phyloP scores from a whole-genome alignment of 192 early-diverging fungal species.

The Mortierella antarctica region DNA sequence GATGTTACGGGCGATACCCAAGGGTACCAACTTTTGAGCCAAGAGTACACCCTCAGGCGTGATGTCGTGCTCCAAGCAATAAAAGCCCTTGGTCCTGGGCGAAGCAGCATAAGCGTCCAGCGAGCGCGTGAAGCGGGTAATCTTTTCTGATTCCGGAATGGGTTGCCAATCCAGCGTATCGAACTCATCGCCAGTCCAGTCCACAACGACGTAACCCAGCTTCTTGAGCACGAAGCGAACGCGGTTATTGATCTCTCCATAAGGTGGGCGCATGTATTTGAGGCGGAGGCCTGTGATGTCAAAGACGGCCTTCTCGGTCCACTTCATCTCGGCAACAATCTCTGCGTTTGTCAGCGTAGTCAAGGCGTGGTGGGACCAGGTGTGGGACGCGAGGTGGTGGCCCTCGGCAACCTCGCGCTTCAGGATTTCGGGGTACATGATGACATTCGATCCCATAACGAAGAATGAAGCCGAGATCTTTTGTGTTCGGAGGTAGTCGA shows the following conservation, averaged over 20 bases:
- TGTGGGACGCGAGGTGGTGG: slow-evolving; percentile 64
- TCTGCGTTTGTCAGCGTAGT: slow-evolving; percentile 69
- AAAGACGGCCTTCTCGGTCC: slow-evolving; percentile 63
- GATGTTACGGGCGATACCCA: slow-evolving; percentile 3
- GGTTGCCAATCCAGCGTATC: slow-evolving; percentile 27
- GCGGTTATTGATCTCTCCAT: slow-evolving; percentile 79
- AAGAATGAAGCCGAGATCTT: slow-evolving; percentile 61
- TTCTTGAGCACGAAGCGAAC: slow-evolving; percentile 69
- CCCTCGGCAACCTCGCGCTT: slow-evolving; percentile 37
- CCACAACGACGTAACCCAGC: slow-evolving; percentile 60
- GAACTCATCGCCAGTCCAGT: slow-evolving; percentile 33
- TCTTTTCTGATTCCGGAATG: background rate
- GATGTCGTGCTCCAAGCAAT: slow-evolving; percentile 20
- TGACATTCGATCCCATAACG: slow-evolving; percentile 56
- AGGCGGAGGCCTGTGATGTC: slow-evolving; percentile 60
- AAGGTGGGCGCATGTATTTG: slow-evolving; percentile 62
- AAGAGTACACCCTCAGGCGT: background rate
- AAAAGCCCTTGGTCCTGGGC: slow-evolving; percentile 12
- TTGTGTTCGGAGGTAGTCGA: slow-evolving; percentile 54
- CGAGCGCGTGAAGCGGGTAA: slow-evolving; percentile 6
- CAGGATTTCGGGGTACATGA: slow-evolving; percentile 50
- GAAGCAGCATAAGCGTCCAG: slow-evolving; percentile 7
- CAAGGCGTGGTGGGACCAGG: slow-evolving; percentile 69
- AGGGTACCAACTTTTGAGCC: slow-evolving; percentile 14
- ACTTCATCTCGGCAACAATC: slow-evolving; percentile 71